These are phyloP conservation scores for Avicennia marina DNA, from an alignment of 257 asterid genomes.

Conservation along the genomic window DNA sequence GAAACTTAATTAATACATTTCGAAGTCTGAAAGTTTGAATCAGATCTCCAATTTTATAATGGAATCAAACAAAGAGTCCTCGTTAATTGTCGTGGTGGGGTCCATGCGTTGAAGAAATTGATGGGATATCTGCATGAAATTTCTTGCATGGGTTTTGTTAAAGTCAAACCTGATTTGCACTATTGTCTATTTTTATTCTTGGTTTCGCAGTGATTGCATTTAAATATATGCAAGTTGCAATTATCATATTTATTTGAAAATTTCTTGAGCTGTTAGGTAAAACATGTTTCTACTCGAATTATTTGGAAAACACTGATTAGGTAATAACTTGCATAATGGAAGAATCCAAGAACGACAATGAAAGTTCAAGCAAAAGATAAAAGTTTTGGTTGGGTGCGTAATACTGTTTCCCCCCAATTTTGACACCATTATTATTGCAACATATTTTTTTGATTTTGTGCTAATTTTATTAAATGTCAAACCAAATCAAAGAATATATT, in stretches of 20 bases:
- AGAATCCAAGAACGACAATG: not conserved
- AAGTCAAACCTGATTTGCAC: constrained; percentile 38
- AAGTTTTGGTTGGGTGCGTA: no score
- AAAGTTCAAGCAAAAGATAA: no score
- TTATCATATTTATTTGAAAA: not conserved
- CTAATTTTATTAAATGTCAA: no score
- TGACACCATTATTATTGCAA: no score
- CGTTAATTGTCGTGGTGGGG: constrained; percentile 17
- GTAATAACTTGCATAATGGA: not conserved
- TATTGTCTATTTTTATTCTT: constrained; percentile 20
- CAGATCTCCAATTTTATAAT: not conserved
- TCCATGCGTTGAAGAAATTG: constrained; percentile 36
- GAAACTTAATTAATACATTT: not conserved
- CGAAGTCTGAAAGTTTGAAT: constrained; percentile 18
- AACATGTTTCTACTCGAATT: not conserved
- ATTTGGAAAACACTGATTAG: not conserved
- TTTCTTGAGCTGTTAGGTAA: not conserved
- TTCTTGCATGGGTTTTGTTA: constrained; percentile 35
- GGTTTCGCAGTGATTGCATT: constrained; percentile 25
- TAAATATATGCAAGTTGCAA: constrained; percentile 11
- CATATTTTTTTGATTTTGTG: no score
- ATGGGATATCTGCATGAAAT: constrained; percentile 32
- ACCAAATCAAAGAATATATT: no score
- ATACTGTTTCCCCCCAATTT: no score
- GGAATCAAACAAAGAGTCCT: constrained; percentile 3